Conservation (phyloP, 352 stramenopile species). For the Globisporangium okanoganense region DNA sequence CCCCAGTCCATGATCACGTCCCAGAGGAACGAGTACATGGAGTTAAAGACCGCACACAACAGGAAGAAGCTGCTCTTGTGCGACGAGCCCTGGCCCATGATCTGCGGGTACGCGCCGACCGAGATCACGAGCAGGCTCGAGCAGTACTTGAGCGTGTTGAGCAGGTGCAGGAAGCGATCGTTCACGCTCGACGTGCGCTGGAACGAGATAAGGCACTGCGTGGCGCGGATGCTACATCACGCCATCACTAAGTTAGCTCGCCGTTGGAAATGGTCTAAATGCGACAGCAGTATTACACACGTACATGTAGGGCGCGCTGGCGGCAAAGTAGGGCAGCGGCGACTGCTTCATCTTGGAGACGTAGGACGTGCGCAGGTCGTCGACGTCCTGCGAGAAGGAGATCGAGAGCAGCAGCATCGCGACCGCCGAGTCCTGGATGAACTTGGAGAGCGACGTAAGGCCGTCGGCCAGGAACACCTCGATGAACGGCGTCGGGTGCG, state of each 20-base stretch:
- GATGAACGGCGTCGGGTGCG: slow-evolving; percentile 60
- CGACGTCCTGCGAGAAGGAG: slow-evolving; percentile 42
- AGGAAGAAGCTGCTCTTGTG: slow-evolving; percentile 72
- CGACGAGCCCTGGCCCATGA: slow-evolving; percentile 44
- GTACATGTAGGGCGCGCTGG: slow-evolving; percentile 72
- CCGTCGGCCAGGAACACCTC: slow-evolving; percentile 81
- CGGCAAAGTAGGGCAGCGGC: slow-evolving; percentile 64
- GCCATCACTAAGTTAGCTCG: not conserved
- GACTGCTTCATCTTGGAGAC: slow-evolving; percentile 71
- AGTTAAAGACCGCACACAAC: slow-evolving; percentile 87
- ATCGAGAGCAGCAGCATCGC: slow-evolving; percentile 59
- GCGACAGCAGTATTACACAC: not conserved
- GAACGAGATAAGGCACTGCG: slow-evolving; percentile 81
- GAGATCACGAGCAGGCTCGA: slow-evolving; percentile 77
- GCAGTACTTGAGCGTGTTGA: slow-evolving; percentile 87
- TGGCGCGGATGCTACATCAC: slow-evolving; percentile 71
- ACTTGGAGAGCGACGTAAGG: slow-evolving; percentile 83
- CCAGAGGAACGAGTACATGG: slow-evolving; percentile 96
- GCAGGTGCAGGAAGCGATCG: slow-evolving; percentile 75
- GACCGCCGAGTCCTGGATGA: slow-evolving; percentile 66
- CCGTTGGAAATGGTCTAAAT: not conserved
- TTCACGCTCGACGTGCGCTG: slow-evolving; percentile 60
- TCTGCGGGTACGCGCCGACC: slow-evolving; percentile 67
- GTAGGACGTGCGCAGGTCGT: slow-evolving; percentile 49
- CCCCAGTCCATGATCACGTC: slow-evolving; percentile 98